Evolutionary conservation across 768 basidiomycete genomes (phyloP).

Genomic region (Mycena venus): DNA sequence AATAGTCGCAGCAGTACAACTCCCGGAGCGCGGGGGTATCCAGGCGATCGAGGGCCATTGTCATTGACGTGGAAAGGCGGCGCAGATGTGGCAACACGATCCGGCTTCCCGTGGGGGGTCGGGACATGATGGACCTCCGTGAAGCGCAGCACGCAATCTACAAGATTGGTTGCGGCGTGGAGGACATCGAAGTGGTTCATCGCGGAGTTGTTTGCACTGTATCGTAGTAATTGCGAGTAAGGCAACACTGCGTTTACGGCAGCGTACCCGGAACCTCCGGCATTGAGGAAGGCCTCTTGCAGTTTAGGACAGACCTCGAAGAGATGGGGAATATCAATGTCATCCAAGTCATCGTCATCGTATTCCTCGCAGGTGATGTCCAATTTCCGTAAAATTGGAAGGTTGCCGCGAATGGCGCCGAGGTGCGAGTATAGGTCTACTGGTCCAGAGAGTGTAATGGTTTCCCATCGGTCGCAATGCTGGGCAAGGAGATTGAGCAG

Average conservation of each 20-base stretch:
- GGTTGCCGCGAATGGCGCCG: neutral
- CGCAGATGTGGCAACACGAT: constrained; percentile 1
- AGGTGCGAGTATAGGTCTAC: neutral
- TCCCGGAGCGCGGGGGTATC: neutral
- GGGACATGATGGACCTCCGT: neutral
- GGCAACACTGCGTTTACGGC: neutral
- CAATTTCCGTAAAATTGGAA: constrained; percentile 1
- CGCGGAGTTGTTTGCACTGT: neutral
- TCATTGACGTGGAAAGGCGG: constrained; percentile 6
- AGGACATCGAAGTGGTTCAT: neutral
- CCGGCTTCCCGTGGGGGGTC: neutral
- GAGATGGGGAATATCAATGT: neutral
- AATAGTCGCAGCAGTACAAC: neutral
- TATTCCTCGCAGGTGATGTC: neutral
- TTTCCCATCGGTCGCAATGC: constrained; percentile 9
- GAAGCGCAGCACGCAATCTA: neutral
- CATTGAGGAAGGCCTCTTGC: neutral
- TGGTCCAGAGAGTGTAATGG: neutral
- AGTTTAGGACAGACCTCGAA: neutral
- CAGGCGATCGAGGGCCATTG: neutral
- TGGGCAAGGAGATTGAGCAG: neutral
- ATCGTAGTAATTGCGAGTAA: neutral
- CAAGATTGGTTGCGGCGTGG: neutral
- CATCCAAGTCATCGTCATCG: neutral
- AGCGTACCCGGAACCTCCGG: neutral